These are phyloP conservation scores for Selenicereus undatus DNA, from an alignment of 148 eudicot genomes.

Conservation along the genomic window DNA sequence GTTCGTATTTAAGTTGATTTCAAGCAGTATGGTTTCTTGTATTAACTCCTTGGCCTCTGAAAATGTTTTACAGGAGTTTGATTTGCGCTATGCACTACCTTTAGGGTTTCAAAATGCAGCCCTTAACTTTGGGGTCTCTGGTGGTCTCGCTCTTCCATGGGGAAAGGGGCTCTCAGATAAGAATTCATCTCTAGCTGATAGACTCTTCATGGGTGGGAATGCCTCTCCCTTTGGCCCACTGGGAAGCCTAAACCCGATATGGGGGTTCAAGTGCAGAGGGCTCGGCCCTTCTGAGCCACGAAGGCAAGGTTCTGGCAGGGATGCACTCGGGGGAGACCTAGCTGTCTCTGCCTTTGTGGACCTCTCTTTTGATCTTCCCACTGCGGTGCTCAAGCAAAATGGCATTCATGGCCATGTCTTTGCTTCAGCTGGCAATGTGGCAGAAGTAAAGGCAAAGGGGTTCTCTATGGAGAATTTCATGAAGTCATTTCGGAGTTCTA, in stretches of 20 bases:
- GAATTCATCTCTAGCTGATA: not conserved
- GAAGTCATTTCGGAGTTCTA: not conserved
- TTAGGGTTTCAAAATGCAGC: not conserved
- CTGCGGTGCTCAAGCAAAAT: not conserved
- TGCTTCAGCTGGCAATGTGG: not conserved
- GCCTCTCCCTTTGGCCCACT: not conserved
- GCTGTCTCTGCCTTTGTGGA: not conserved
- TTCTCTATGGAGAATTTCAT: no score
- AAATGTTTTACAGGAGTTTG: not conserved
- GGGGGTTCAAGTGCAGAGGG: not conserved
- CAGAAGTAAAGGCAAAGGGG: not conserved
- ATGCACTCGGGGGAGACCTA: not conserved
- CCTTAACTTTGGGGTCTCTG: not conserved
- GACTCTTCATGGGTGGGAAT: not conserved
- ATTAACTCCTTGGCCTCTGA: no score
- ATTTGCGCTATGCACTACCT: not conserved
- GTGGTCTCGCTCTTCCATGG: not conserved
- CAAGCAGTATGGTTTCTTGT: no score
- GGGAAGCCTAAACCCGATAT: not conserved
- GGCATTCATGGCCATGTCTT: not conserved
- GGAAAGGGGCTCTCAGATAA: not conserved
- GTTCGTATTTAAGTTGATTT: no score
- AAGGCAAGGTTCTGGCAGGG: not conserved
- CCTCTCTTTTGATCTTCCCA: not conserved
- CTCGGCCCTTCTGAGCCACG: not conserved